Conservation (phyloP, 768 basidiomycete species). For the Hortiboletus campestris region DNA sequence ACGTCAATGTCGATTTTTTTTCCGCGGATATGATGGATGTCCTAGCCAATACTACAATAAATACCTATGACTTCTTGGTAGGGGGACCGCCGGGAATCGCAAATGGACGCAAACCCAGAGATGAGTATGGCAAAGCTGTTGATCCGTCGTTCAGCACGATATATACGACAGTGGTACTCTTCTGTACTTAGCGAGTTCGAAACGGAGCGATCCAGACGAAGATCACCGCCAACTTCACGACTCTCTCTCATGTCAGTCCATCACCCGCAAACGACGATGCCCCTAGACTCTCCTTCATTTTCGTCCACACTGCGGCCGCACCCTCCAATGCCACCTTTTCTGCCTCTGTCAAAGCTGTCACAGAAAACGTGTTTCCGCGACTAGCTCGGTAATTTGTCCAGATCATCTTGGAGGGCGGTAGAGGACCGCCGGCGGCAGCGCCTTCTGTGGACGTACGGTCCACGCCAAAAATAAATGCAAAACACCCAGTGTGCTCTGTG, state of each 20-base stretch:
- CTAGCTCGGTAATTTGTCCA: slow-evolving; percentile 24
- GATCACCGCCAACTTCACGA: background rate
- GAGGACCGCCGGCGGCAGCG: background rate
- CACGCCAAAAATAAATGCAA: slow-evolving; percentile 60
- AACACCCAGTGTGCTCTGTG: slow-evolving; percentile 53
- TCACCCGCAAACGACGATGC: slow-evolving; percentile 21
- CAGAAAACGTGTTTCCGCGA: slow-evolving; percentile 34
- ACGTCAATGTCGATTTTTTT: background rate
- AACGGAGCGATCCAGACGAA: background rate
- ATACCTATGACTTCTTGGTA: background rate
- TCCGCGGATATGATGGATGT: background rate
- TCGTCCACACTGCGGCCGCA: slow-evolving; percentile 46
- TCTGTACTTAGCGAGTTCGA: background rate
- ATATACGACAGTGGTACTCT: background rate
- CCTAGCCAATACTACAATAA: background rate
- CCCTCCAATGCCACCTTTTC: slow-evolving; percentile 48
- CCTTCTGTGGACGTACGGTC: background rate
- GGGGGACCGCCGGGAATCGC: background rate
- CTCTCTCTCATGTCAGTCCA: slow-evolving; percentile 38
- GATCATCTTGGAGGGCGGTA: slow-evolving; percentile 29
- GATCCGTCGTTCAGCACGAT: background rate
- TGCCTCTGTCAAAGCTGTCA: slow-evolving; percentile 42
- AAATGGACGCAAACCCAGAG: background rate
- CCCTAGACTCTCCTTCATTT: slow-evolving; percentile 45
- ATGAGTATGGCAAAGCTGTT: background rate